These are phyloP conservation scores for Tanacetum coccineum DNA, from an alignment of 129 eudicot species.

Conservation along the genomic window DNA sequence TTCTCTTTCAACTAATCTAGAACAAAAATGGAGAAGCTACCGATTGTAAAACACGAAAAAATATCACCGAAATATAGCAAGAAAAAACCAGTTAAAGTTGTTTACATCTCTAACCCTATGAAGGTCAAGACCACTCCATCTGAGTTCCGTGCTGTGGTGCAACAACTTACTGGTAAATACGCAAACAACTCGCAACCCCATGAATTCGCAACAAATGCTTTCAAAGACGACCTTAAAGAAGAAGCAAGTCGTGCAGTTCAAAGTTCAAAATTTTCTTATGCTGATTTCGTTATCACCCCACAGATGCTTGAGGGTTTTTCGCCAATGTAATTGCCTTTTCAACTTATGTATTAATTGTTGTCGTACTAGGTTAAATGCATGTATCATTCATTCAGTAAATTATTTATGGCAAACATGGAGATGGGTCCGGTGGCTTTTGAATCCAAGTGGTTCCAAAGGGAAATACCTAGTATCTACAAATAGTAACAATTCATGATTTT, in stretches of 20 bases:
- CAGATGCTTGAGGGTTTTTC: constrained; percentile 24
- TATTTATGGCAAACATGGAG: too few species aligned
- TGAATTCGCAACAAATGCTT: neutral
- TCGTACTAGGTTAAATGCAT: too few species aligned
- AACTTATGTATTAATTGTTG: neutral
- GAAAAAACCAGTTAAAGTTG: constrained; percentile 56
- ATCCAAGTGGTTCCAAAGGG: too few species aligned
- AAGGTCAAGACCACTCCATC: constrained; percentile 68
- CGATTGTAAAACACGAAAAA: constrained; percentile 18
- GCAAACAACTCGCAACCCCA: constrained; percentile 24
- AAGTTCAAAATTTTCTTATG: too few species aligned
- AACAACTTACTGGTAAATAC: constrained; percentile 62
- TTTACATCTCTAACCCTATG: constrained; percentile 77
- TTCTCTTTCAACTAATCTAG: neutral
- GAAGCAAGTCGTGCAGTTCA: neutral
- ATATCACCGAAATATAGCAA: constrained; percentile 29
- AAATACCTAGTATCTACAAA: too few species aligned
- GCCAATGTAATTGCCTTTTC: constrained; percentile 16
- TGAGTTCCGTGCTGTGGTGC: constrained; percentile 64
- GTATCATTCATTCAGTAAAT: too few species aligned
- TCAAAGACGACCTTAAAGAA: neutral
- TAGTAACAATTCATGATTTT: too few species aligned
- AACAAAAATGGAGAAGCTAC: constrained; percentile 43
- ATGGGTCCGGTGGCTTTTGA: too few species aligned
- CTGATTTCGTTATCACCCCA: constrained; percentile 19